Base-by-base conservation (phyloP, 106 monocot species). In the Narthecium ossifragum region DNA sequence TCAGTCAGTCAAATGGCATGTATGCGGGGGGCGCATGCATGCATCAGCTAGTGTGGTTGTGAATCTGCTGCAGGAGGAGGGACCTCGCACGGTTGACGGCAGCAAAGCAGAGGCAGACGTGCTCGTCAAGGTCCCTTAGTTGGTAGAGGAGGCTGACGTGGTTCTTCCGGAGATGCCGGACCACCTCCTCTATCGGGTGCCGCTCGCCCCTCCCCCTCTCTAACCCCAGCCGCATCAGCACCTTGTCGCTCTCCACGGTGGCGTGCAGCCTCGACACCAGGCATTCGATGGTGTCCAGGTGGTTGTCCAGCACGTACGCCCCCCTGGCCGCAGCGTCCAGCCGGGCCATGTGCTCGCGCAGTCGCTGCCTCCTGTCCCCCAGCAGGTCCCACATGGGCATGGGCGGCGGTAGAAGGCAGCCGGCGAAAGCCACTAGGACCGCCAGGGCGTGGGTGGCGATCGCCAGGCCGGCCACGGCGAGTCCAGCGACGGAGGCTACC, bases 181-280 rank as follows among this genome's bases (percentile, higher is more conserved):
- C 32, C 23, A 88, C 81, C 47, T 76, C 75, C 63, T 76, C 62
- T 9, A 93, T 72, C 11, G 73, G 61, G 40, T 74, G 71, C 7
- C 59, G 49, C 48, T 82, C 64, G 17, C 68, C 81, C 30, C 52
- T 68, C 17, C 76, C 84, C 6, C 78, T 50, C 66, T 71, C 66
- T 31, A 88, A 31, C 36, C 68, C 84, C 36, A 81, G 17, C 52
- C 65, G 31, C 47, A 88, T 71, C 61, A 82, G 54, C 14, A 12
- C 61, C 74, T 52, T 78, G 55, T 93, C 84, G 27, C 78, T 72
- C 78, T 93, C 92, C 76, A 93, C 79, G 24, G 71, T 74, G 22
- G 39, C 84, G 33, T 74, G 71, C 59, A 93, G 46, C 70, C 82
- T 71, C 17, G 58, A 65, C 36, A 88, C 92, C 67, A 88, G 50